These are phyloP conservation scores for Epichloe elymi DNA, from an alignment of 2,329 filamentous ascomycete species.

Conservation along the genomic window DNA sequence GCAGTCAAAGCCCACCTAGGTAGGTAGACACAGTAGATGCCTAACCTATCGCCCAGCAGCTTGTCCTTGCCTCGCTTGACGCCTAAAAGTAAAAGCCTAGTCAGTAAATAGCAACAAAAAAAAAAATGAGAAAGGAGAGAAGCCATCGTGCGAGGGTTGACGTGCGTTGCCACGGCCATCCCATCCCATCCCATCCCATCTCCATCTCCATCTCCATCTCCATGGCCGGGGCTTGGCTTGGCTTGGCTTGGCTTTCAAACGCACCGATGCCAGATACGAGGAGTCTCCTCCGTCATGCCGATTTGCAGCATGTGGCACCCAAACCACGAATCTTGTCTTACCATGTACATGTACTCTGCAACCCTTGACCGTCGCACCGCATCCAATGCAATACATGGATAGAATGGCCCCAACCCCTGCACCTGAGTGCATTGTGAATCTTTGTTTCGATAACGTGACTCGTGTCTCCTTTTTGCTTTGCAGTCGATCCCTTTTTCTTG, in stretches of 20 bases:
- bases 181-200: too few species aligned
- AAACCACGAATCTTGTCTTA: background rate
- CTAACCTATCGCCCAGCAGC: too few species aligned
- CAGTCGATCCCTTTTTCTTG: too few species aligned
- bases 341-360: background rate
- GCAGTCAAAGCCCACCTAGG: too few species aligned
- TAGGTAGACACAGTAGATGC: too few species aligned
- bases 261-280: background rate
- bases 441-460: background rate
- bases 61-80: too few species aligned
- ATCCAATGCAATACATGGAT: background rate
- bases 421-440: background rate
- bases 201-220: too few species aligned
- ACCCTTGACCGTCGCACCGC: background rate
- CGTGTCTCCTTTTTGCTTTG: background rate
- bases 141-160: background rate
- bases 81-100: too few species aligned
- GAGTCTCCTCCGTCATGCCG: background rate
- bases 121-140: background rate
- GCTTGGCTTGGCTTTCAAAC: background rate
- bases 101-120: too few species aligned
- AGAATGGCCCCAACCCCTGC: background rate
- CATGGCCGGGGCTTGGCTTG: too few species aligned
- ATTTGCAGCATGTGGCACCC: background rate
- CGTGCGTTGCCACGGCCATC: too few species aligned